Conservation (phyloP, 768 basidiomycete species). For the Rubroboletus pulcherrimus region DNA sequence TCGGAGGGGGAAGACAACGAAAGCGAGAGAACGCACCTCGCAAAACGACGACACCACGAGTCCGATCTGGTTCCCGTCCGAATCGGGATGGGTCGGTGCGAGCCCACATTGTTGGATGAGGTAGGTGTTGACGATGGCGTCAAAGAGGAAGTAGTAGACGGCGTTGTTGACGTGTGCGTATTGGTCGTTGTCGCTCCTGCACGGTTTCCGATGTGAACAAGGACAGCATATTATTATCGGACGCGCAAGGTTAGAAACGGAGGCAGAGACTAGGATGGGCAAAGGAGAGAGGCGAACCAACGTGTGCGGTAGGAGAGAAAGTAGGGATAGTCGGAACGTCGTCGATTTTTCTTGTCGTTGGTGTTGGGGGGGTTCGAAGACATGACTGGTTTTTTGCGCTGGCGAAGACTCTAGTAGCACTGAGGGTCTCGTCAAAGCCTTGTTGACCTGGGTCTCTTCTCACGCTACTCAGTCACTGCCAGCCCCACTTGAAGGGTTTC, state of each 20-base stretch:
- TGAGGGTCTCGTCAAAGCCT: too few species aligned
- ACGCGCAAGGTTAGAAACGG: constrained; percentile 5
- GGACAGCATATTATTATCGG: not conserved
- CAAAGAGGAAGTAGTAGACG: constrained; percentile 77
- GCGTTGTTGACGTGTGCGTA: constrained; percentile 81
- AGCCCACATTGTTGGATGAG: constrained; percentile 63
- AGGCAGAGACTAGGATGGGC: not conserved
- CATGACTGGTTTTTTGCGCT: too few species aligned
- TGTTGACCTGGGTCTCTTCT: too few species aligned
- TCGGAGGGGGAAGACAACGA: not conserved
- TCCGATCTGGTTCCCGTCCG: constrained; percentile 47
- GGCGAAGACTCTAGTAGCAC: too few species aligned
- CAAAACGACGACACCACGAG: constrained; percentile 78
- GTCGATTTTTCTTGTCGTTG: constrained; percentile 35
- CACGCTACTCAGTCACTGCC: too few species aligned
- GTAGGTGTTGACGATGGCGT: constrained; percentile 78
- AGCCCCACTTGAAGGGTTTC: too few species aligned
- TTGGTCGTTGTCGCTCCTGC: constrained; percentile 87
- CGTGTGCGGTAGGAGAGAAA: constrained; percentile 64
- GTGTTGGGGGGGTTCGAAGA: not conserved
- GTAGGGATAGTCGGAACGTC: constrained; percentile 53
- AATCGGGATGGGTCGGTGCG: constrained; percentile 41
- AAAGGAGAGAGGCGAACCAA: constrained; percentile 43
- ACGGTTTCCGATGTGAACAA: not conserved
- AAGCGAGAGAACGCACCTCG: constrained; percentile 38